Conservation (phyloP, 495 filamentous ascomycete species). For the Collariella sp. region DNA sequence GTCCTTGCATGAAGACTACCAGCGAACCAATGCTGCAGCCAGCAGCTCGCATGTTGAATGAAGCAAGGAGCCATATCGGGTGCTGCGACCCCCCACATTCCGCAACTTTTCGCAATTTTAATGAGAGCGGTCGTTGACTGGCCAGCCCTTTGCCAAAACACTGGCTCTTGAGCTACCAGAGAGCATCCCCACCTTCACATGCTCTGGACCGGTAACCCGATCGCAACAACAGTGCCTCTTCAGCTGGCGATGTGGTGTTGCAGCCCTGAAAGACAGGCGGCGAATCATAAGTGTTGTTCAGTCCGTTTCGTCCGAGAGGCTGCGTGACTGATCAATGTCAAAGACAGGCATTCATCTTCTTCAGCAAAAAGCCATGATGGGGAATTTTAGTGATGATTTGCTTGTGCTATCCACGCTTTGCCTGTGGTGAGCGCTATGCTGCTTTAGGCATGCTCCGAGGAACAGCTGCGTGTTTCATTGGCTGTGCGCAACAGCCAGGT, state of each 20-base stretch:
- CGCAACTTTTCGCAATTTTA: no score
- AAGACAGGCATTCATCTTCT: neutral
- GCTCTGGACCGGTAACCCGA: neutral
- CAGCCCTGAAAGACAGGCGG: neutral
- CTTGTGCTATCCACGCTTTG: no score
- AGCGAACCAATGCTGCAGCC: no score
- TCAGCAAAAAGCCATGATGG: neutral
- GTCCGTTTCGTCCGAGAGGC: neutral
- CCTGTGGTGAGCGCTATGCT: neutral
- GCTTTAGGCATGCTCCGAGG: conserved; percentile 1
- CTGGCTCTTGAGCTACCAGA: no score
- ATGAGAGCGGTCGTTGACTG: no score
- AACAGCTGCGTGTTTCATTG: conserved; percentile 5
- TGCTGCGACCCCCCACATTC: no score
- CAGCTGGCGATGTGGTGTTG: neutral
- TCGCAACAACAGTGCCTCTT: neutral
- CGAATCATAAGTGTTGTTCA: neutral
- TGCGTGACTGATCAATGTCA: neutral
- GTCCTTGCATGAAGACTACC: no score
- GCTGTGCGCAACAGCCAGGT: neutral
- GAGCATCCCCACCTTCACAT: no score
- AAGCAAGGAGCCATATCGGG: no score
- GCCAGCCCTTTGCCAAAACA: no score
- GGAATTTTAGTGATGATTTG: neutral
- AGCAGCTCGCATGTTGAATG: no score